Base-by-base conservation (phyloP, 1,284 basidiomycete species). In the Tilletia horrida region DNA sequence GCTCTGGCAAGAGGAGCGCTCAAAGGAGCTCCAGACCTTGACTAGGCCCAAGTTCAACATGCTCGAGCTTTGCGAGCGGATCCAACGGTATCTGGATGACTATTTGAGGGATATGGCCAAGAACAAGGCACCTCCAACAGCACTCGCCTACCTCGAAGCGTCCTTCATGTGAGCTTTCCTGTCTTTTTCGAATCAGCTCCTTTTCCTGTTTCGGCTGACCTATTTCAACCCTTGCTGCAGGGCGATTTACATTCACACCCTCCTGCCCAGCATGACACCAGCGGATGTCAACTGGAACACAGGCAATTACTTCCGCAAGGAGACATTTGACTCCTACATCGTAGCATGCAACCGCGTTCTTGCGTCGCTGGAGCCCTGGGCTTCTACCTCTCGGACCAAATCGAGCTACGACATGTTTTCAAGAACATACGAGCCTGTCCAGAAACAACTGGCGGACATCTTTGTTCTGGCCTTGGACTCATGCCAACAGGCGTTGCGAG, bases 231-330 rank as follows among this genome's bases (percentile, higher is more conserved):
- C 11, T 52, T 52, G 11, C 27, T 52, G 4, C 50, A 59, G 55
- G 55, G 25, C 55, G 16, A 59, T 59, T 27, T 59, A 59, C n/a
- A 14, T 59, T 18, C 55, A 59, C 27, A 59, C 55, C 8, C 29
- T 59, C 9, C n/a, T 59, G 1, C 55, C 55, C 11, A 35, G 13
- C 9, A 59, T 59, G 55, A 59, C 29, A 9, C 27, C 27, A 3
- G 55, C 55, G 27, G 55, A 59, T 27, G 35, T 59, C 55, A 59
- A 59, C 16, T 59, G 55, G 55, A 59, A 31, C 55, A 59, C 55
- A 21, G 55, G 55, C 55, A 18, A 31, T 13, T 59, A 8, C 29
- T 59, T 59, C 27, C 55, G 55, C 55, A 6, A 59, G 16, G 8
- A 59, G 27, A 59, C 55, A 16, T 59, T 59, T 27, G 55, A 59